A percentile compares a stretch with the other conserved stretches of the same genome.
Conservation (phyloP, 768 basidiomycete genomes). For the Austroboletus eburneus region DNA sequence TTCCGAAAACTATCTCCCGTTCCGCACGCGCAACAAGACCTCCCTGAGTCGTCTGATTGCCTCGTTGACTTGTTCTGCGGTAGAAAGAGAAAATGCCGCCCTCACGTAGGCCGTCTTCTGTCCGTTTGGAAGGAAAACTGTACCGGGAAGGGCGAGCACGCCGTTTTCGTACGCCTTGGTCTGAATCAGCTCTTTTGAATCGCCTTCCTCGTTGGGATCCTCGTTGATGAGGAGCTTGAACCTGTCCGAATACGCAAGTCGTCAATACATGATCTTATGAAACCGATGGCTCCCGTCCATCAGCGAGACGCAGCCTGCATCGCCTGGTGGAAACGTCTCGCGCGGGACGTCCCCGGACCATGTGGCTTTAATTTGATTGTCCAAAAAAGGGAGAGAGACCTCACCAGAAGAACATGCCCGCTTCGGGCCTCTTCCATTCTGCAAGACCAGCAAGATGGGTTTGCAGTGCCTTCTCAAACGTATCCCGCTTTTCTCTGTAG, state of each 20-base stretch:
- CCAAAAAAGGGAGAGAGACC: slow-evolving; percentile 20
- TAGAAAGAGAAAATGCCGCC: slow-evolving; percentile 72
- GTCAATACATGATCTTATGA: slow-evolving; percentile 17
- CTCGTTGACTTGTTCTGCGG: slow-evolving; percentile 66
- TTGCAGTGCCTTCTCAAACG: slow-evolving; percentile 73
- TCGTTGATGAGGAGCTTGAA: slow-evolving; percentile 58
- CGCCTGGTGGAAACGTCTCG: slow-evolving; percentile 3
- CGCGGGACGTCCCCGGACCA: slow-evolving; percentile 4
- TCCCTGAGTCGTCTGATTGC: slow-evolving; percentile 59
- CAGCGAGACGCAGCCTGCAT: slow-evolving; percentile 3
- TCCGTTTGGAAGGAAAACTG: slow-evolving; percentile 72
- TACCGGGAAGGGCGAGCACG: slow-evolving; percentile 87
- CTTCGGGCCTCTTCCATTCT: slow-evolving; percentile 65
- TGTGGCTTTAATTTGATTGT: slow-evolving; percentile 5
- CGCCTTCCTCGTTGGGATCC: slow-evolving; percentile 41
- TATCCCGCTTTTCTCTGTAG: slow-evolving; percentile 68
- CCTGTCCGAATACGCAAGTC: slow-evolving; percentile 36
- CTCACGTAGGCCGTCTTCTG: slow-evolving; percentile 71
- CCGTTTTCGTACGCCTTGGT: slow-evolving; percentile 75
- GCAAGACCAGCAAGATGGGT: slow-evolving; percentile 76
- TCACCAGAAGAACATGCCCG: slow-evolving; percentile 89
- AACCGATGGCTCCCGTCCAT: slow-evolving; percentile 4
- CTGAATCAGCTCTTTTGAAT: slow-evolving; percentile 70
- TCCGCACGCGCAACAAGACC: slow-evolving; percentile 32
- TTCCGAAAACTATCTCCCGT: slow-evolving; percentile 3